Base-by-base conservation (phyloP, 2,329 filamentous ascomycete species). In the Grosmannia huntii region DNA sequence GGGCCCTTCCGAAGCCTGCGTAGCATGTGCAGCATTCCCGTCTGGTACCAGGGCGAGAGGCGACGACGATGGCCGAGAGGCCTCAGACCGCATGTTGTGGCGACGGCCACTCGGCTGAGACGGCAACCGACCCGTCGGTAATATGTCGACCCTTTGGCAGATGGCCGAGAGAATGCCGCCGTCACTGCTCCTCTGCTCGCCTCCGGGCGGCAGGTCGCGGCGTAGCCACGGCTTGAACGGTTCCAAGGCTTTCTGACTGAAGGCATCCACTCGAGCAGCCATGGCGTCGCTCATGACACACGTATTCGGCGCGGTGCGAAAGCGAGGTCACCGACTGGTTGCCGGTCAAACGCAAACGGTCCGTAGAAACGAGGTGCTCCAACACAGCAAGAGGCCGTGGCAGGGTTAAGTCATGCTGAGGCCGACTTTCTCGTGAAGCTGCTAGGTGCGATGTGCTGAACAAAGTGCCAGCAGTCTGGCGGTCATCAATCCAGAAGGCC, bases 251-350 rank as follows among this genome's bases (percentile, higher is more conserved):
- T 55, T 57, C 49, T 60, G 63, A 41, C 51, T 60, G 41, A 64
- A 50, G 33, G 65, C 51, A 41, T 66, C 66, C 38, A 68, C 57
- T 53, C 67, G 66, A 21, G 68, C 55, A 50, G 65, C 65, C 67
- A 70, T 68, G 44, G 62, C 59, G 46, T 55, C 54, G 46, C 10
- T 27, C 51, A 44, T 53, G 14, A 16, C 23, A 23, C 44, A 23
- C 21, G 46, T 23, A 11, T 25, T 25, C 48, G 16, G 48, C n/a
- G 25, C 23, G 25, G 25, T 48, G 54, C 33, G 19, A 23, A 27
- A 5, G 27, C 50, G 23, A 31, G 27, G 12, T n/a, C n/a, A 14
- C n/a, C 23, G 6, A 31, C n/a, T 19, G 6, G 12, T 31, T 16
- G 41, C 12, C 46, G 23, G 16, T 12, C 48, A 44, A 21, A 21